A percentile compares a stretch with the other conserved stretches of the same genome.
These are phyloP conservation scores for Pichia gijzeniarum DNA, from an alignment of 805 yeast genomes.

Conservation along the genomic window DNA sequence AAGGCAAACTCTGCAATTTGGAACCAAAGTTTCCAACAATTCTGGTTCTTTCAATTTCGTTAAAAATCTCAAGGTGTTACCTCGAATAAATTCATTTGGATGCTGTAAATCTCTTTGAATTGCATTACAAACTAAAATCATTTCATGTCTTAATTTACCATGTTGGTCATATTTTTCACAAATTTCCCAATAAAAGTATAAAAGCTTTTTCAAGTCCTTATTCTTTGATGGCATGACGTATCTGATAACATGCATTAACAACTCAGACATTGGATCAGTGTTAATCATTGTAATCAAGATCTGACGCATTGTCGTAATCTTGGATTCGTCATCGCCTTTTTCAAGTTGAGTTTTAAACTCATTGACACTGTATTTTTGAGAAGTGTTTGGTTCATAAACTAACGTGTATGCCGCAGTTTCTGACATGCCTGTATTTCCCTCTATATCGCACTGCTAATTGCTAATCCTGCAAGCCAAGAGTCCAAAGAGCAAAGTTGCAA, in stretches of 20 bases:
- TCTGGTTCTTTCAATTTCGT: constrained; percentile 90
- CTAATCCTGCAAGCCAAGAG: no score
- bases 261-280: constrained; percentile 87
- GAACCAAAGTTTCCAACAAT: constrained; percentile 89
- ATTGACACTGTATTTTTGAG: constrained; percentile 53
- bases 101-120: constrained; percentile 96
- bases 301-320: constrained; percentile 84
- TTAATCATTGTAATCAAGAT: constrained; percentile 82
- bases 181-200: constrained; percentile 96
- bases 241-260: constrained; percentile 94
- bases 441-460: no score
- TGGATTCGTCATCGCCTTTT: constrained; percentile 82
- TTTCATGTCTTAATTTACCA: constrained; percentile 94
- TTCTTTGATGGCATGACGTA: constrained; percentile 94
- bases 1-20: constrained; percentile 82
- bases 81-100: constrained; percentile 95
- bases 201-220: constrained; percentile 84
- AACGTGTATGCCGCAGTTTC: constrained; percentile 12
- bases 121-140: constrained; percentile 97
- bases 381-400: constrained; percentile 46
- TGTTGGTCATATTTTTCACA: constrained; percentile 85
- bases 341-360: constrained; percentile 78
- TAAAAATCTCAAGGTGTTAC: constrained; percentile 88
- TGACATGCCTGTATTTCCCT: no score
- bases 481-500: no score